These are phyloP conservation scores for Pseudonitzschia multiseries DNA, from an alignment of 108 stramenopile species.

Conservation along the genomic window DNA sequence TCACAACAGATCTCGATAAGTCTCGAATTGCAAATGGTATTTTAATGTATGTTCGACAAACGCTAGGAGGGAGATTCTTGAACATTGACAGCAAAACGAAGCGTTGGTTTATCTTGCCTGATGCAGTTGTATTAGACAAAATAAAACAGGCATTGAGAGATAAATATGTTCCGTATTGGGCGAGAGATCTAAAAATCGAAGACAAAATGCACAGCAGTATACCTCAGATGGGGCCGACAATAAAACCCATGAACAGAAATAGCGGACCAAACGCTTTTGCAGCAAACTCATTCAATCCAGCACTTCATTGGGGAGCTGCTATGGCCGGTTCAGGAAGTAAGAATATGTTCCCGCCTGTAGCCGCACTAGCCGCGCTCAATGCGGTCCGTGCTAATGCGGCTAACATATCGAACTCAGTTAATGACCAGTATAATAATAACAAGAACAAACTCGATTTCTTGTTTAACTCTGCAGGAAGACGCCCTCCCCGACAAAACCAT, in stretches of 20 bases:
- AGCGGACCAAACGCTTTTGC: background rate
- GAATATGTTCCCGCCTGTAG: background rate
- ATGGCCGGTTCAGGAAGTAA: background rate
- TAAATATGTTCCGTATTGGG: slow-evolving; percentile 27
- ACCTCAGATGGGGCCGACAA: background rate
- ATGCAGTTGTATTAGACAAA: slow-evolving; percentile 15
- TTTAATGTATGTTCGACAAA: slow-evolving; percentile 3
- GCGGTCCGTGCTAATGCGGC: background rate
- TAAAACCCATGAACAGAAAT: background rate
- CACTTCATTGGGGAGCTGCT: background rate
- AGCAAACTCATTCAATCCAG: background rate
- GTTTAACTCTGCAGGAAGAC: background rate
- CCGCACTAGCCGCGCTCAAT: background rate
- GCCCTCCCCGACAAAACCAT: background rate
- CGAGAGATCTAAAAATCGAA: slow-evolving; percentile 7
- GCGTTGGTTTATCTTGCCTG: slow-evolving; percentile 16
- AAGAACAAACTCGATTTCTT: slow-evolving; percentile 14
- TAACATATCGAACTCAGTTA: background rate
- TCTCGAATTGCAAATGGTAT: slow-evolving; percentile 11
- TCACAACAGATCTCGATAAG: slow-evolving; percentile 13
- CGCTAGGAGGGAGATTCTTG: slow-evolving; percentile 18
- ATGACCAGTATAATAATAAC: background rate
- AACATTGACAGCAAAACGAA: slow-evolving; percentile 19
- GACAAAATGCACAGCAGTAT: background rate
- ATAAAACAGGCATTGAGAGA: slow-evolving; percentile 28